These are phyloP conservation scores for Penicillium italicum DNA, from an alignment of 2,329 filamentous ascomycete genomes.

Conservation along the genomic window DNA sequence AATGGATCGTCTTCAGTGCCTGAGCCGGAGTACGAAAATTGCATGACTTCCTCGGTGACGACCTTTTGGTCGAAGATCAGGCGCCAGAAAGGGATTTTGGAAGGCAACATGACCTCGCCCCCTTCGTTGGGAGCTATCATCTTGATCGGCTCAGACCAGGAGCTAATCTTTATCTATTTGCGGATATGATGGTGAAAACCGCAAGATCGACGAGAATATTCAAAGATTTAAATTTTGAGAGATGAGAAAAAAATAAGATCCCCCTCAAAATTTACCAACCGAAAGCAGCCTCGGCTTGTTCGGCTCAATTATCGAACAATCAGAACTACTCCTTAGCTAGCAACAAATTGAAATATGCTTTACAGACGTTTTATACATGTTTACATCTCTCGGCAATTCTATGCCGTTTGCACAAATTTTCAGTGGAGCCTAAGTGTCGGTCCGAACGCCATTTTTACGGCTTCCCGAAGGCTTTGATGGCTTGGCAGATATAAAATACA, in stretches of 20 bases:
- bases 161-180: no score
- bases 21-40: conserved; percentile 55
- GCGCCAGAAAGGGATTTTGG: conserved; percentile 45
- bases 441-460: background rate
- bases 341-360: no score
- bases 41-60: conserved; percentile 55
- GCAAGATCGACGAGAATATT: background rate
- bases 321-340: background rate
- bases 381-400: background rate
- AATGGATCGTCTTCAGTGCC: conserved; percentile 67
- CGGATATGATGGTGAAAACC: background rate
- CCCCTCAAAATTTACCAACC: background rate
- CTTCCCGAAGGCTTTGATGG: conserved; percentile 2
- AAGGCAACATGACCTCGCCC: conserved; percentile 15
- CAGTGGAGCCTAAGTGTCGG: background rate
- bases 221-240: background rate
- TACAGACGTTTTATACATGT: no score
- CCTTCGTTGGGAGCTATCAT: conserved; percentile 7
- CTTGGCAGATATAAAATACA: background rate
- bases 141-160: background rate
- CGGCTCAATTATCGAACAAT: background rate
- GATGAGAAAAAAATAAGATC: background rate
- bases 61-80: conserved; percentile 57
- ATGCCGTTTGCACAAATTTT: background rate
- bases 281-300: conserved; percentile 4